Conservation (phyloP, 2,329 filamentous ascomycete species). For the Helotiales sp. region DNA sequence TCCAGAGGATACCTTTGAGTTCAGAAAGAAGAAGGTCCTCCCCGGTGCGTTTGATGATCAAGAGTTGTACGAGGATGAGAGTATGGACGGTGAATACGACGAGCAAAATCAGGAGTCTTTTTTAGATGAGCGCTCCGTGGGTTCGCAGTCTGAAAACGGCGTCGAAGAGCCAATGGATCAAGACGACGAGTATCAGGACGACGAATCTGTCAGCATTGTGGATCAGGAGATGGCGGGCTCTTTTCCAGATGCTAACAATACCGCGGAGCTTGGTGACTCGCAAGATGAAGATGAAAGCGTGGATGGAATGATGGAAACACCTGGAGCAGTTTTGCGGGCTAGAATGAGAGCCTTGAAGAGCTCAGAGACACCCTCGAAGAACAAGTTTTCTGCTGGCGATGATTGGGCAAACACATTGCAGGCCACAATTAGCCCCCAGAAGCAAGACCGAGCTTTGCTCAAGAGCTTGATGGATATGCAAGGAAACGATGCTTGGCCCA, state of each 20-base stretch:
- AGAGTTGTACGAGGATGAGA: conserved; percentile 60
- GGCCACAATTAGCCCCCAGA: conserved; percentile 91
- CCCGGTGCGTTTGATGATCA: conserved; percentile 81
- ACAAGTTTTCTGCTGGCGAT: conserved; percentile 68
- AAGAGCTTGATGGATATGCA: conserved; percentile 51
- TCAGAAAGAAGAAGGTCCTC: conserved; percentile 52
- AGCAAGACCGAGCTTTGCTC: conserved; percentile 82
- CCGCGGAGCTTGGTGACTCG: conserved; percentile 72
- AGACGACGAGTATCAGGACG: conserved; percentile 70
- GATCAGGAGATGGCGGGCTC: conserved; percentile 79
- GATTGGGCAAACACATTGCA: conserved; percentile 95
- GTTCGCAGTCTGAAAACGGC: conserved; percentile 67
- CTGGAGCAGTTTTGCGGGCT: conserved; percentile 66
- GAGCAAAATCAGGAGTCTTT: conserved; percentile 70
- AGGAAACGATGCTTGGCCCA: conserved; percentile 49
- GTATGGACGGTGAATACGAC: conserved; percentile 49
- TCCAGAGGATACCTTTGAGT: conserved; percentile 45
- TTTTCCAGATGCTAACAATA: conserved; percentile 73
- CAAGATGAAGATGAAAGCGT: conserved; percentile 52
- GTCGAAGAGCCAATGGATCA: conserved; percentile 62
- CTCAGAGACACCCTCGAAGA: conserved; percentile 60
- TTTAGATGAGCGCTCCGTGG: conserved; percentile 91
- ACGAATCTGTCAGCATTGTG: conserved; percentile 77
- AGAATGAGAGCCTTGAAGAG: conserved; percentile 67
- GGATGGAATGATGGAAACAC: conserved; percentile 55